Conservation (phyloP, 2,329 filamentous ascomycete species). For the Achaetomium macrosporum region DNA sequence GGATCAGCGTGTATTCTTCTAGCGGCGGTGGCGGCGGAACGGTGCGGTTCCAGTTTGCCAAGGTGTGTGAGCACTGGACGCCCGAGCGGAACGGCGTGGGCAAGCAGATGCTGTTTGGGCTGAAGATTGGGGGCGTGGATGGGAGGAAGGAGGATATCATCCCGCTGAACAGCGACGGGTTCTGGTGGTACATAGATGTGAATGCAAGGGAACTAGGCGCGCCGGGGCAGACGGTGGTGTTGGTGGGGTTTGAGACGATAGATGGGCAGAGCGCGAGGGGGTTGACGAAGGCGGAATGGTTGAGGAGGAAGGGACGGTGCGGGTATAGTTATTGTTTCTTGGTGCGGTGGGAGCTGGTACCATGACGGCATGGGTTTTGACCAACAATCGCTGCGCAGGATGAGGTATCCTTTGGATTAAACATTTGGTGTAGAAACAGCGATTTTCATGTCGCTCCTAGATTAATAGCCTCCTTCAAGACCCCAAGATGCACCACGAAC, state of each 20-base stretch:
- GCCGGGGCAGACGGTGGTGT: slow-evolving; percentile 60
- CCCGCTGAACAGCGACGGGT: slow-evolving; percentile 70
- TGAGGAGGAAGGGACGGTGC: slow-evolving; percentile 38
- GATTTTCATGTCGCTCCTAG: background rate
- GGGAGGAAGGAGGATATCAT: slow-evolving; percentile 63
- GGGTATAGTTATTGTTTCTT: slow-evolving; percentile 42
- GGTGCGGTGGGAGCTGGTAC: slow-evolving; percentile 46
- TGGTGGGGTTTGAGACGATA: slow-evolving; percentile 53
- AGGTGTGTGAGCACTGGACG: slow-evolving; percentile 77
- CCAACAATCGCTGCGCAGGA: background rate
- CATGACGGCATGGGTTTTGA: background rate
- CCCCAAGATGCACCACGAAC: slow-evolving; percentile 75
- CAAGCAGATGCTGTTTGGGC: slow-evolving; percentile 63
- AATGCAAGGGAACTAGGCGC: slow-evolving; percentile 57
- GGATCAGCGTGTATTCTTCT: slow-evolving; percentile 57
- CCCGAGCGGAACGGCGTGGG: slow-evolving; percentile 61
- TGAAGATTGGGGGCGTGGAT: slow-evolving; percentile 61
- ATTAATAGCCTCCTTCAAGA: slow-evolving; percentile 41
- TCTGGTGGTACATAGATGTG: slow-evolving; percentile 77
- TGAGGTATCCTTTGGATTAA: background rate
- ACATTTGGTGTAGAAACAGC: background rate
- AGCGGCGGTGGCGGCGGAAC: slow-evolving; percentile 41
- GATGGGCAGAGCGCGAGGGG: slow-evolving; percentile 44
- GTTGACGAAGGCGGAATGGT: slow-evolving; percentile 42
- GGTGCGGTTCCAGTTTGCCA: slow-evolving; percentile 74